Evolutionary conservation across 208 protist genomes (phyloP), one percentile per base, ranked within the genome.

Genomic region (Leishmania tropica): DNA sequence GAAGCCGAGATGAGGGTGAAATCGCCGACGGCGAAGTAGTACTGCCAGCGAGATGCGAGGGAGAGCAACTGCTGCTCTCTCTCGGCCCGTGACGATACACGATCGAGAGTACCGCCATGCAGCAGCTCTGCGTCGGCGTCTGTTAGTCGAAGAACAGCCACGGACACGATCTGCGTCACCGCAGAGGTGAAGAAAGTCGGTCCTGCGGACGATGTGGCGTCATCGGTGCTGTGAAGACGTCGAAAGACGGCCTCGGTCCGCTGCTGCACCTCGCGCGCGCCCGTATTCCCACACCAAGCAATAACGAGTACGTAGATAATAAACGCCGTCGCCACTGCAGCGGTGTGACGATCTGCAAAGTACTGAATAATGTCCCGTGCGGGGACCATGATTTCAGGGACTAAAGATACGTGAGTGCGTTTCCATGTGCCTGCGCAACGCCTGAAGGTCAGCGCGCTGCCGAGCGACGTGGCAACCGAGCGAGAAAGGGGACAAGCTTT

Each of bases 271-370:
- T 85, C 84, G 7, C 24, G 45, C 19, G 8, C 24, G 28, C 85
- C 81, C 0, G 65, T 48, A 24, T 40, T 13, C 2, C 81, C 64
- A 17, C 80, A 85, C 31, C 80, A 35, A 2, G 28, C 42, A n/a
- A 88, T 68, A 21, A 83, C 3, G 37, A 58, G 7, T 1, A 80
- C 24, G 65, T 83, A 88, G 5, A 81, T 6, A 51, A 67, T 0
- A 75, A 86, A 88, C 6, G 78, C 58, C 15, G 62, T 28, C 31
- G 60, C 67, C 21, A 81, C 54, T 28, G 68, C 70, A 48, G 62
- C 73, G 37, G 85, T 81, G 76, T 85, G 75, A 58, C 81, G 85
- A 48, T 83, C 76, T 7, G 72, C 40, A 31, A 84, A 81, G 77
- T 87, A 83, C 21, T 42, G 15, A 13, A 79, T 13, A 5, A 82